phyloP scores from a whole-genome alignment of 1,284 basidiomycete genomes.

The Heliocybe sulcata region DNA sequence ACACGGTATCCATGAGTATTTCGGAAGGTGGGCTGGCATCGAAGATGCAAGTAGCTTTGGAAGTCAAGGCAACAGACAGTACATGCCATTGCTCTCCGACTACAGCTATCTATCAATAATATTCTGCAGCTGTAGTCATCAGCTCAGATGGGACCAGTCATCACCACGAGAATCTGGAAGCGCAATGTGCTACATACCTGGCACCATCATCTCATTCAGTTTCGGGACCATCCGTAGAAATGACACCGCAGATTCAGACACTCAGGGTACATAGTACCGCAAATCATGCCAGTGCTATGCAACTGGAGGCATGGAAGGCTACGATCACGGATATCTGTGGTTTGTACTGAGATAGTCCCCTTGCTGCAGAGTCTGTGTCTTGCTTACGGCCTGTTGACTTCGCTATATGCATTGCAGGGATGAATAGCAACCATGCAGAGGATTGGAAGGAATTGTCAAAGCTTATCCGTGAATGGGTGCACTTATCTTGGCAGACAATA shows the following conservation, averaged over 20 bases:
- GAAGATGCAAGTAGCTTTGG: constrained; percentile 13
- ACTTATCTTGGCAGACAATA: neutral
- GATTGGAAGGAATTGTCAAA: constrained; percentile 12
- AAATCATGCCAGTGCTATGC: constrained; percentile 18
- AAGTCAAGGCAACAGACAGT: constrained; percentile 9
- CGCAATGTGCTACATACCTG: constrained; percentile 4
- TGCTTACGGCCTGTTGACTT: constrained; percentile 10
- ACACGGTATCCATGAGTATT: constrained; percentile 6
- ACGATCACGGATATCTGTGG: constrained; percentile 10
- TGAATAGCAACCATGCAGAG: constrained; percentile 12
- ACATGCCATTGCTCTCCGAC: neutral
- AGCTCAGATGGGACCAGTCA: constrained; percentile 18
- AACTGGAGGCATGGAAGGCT: constrained; percentile 17
- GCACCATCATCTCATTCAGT: too few relatives aligned
- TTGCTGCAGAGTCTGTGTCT: neutral
- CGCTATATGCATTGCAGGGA: constrained; percentile 11
- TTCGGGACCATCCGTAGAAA: neutral
- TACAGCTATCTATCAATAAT: neutral
- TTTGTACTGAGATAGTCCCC: constrained; percentile 10
- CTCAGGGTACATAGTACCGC: constrained; percentile 13
- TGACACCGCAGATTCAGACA: constrained; percentile 3
- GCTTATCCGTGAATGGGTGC: constrained; percentile 11
- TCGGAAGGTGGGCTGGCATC: constrained; percentile 14
- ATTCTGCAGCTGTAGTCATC: constrained; percentile 16
- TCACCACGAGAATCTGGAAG: constrained; percentile 13